Evolutionary conservation across 208 protist genomes (phyloP).

Genomic region (Trichomonas tenax): DNA sequence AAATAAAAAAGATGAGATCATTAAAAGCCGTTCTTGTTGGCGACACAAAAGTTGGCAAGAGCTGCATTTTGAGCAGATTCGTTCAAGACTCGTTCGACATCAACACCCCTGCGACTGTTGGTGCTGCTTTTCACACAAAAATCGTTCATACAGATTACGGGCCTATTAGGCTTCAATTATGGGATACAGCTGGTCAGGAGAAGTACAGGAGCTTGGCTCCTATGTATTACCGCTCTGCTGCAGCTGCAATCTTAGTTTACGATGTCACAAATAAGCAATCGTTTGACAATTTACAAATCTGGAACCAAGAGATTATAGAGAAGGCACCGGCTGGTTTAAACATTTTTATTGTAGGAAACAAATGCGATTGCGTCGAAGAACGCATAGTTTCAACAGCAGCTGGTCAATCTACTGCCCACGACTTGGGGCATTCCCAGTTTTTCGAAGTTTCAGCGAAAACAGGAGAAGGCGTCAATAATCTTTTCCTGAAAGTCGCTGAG

Average conservation of each 20-base stretch:
- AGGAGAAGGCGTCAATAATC: not conserved
- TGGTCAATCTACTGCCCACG: not conserved
- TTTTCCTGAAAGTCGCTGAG: not conserved
- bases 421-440: not conserved
- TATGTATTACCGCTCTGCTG: not conserved
- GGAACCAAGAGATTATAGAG: not conserved
- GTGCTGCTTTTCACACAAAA: not conserved
- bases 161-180: not conserved
- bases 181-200: not conserved
- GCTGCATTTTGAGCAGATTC: not conserved
- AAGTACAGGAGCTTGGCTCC: not conserved
- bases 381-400: not conserved
- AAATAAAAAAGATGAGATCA: too few relatives aligned
- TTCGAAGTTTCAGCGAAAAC: not conserved
- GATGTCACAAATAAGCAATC: not conserved
- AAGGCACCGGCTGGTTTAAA: not conserved
- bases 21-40: not conserved
- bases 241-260: not conserved
- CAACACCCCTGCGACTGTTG: not conserved
- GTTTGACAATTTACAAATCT: not conserved
- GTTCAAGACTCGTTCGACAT: not conserved
- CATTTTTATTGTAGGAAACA: not conserved
- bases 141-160: not conserved
- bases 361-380: not conserved
- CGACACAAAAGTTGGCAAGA: not conserved